These are phyloP conservation scores for Globisporangium sylvaticum DNA, from an alignment of 352 stramenopile genomes.

Conservation along the genomic window DNA sequence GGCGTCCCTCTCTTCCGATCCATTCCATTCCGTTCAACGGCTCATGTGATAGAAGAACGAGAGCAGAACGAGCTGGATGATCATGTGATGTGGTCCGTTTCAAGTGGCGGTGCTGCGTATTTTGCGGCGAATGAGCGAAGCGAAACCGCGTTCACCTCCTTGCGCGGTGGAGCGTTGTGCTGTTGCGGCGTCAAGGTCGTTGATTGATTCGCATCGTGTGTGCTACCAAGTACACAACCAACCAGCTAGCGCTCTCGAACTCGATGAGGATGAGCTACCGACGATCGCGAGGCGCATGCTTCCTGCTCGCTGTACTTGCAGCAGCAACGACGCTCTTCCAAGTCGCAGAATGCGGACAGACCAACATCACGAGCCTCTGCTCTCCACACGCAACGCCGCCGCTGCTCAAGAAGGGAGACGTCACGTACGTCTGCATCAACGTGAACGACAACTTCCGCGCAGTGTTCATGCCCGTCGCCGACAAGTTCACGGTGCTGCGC, in stretches of 20 bases:
- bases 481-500: constrained; percentile 76
- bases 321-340: background rate
- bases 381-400: constrained; percentile 47
- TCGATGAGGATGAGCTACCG: background rate
- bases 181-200: background rate
- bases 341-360: constrained; percentile 23
- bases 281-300: background rate
- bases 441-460: constrained; percentile 71
- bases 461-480: constrained; percentile 68
- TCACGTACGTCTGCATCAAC: constrained; percentile 78
- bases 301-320: constrained; percentile 5
- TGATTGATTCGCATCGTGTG: background rate
- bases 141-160: no score
- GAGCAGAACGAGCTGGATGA: background rate
- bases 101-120: no score
- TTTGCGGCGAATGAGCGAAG: no score
- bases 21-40: background rate
- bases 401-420: constrained; percentile 47
- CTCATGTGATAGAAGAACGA: background rate
- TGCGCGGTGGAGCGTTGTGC: no score
- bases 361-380: constrained; percentile 61
- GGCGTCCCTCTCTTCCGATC: background rate
- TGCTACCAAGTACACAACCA: background rate
- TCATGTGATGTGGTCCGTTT: background rate
- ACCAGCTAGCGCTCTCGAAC: background rate